A percentile compares a stretch with the other conserved stretches of the same genome.
These are phyloP conservation scores for Rhizopogon sp. DNA, from an alignment of 768 basidiomycete genomes.

Conservation along the genomic window DNA sequence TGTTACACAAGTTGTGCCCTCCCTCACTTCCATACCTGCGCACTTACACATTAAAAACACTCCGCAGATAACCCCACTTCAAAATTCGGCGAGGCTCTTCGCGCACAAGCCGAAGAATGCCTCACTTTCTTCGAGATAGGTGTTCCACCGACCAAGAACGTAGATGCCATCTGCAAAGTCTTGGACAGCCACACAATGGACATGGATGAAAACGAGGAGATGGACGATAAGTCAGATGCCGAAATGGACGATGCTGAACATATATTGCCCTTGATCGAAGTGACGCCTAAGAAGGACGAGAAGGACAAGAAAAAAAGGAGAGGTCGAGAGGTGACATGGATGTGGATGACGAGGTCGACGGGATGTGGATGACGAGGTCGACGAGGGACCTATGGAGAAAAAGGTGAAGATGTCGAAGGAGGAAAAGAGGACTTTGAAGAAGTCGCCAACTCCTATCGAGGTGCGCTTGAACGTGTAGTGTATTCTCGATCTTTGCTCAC, in stretches of 20 bases:
- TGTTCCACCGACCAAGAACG: constrained; percentile 81
- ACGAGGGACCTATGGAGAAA: constrained; percentile 48
- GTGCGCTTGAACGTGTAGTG: constrained; percentile 23
- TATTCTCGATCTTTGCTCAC: constrained; percentile 2
- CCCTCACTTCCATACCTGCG: background rate
- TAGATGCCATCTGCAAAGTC: constrained; percentile 89
- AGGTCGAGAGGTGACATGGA: constrained; percentile 65
- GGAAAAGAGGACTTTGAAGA: constrained; percentile 83
- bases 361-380: constrained; percentile 50
- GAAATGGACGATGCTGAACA: constrained; percentile 43
- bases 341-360: constrained; percentile 47
- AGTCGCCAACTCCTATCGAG: constrained; percentile 50
- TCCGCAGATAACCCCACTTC: constrained; percentile 71
- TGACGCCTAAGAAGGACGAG: constrained; percentile 52
- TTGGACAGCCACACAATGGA: constrained; percentile 73
- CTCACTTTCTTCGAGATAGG: constrained; percentile 93
- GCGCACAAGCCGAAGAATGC: constrained; percentile 93
- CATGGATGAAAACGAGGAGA: constrained; percentile 51
- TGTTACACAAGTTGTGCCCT: constrained; percentile 72
- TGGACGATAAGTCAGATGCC: constrained; percentile 29
- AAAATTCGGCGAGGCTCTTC: constrained; percentile 93
- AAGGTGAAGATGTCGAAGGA: constrained; percentile 79
- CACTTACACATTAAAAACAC: background rate
- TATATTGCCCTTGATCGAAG: constrained; percentile 54
- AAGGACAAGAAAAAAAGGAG: constrained; percentile 67